Percentiles rank a stretch among this genome's conserved stretches.
Conservation (phyloP, 805 yeast species). For the Candida parachauliodes region DNA sequence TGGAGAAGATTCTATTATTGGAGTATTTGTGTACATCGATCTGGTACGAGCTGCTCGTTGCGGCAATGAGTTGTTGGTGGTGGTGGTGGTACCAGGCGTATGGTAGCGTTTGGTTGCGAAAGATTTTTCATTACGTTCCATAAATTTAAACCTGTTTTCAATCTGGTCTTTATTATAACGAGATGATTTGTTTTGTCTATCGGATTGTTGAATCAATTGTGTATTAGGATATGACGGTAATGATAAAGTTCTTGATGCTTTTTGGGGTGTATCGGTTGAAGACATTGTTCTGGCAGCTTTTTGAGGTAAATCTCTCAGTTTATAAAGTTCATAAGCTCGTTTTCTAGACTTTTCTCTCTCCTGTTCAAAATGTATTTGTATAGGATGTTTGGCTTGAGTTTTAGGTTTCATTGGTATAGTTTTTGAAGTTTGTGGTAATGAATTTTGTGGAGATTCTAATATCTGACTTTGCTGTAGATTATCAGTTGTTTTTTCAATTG, state of each 20-base stretch:
- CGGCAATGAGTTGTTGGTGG: slow-evolving; percentile 19
- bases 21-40: slow-evolving; percentile 36
- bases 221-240: slow-evolving; percentile 39
- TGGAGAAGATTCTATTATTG: slow-evolving; percentile 36
- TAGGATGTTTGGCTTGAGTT: slow-evolving; percentile 1
- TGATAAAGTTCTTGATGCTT: slow-evolving; percentile 44
- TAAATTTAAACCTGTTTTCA: slow-evolving; percentile 39
- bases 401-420: not conserved
- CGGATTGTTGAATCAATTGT: slow-evolving; percentile 40
- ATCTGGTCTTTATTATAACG: slow-evolving; percentile 38
- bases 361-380: slow-evolving; percentile 1
- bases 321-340: slow-evolving; percentile 1
- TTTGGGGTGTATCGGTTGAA: slow-evolving; percentile 30
- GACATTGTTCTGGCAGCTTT: slow-evolving; percentile 45
- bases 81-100: not conserved
- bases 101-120: slow-evolving; percentile 6
- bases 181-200: slow-evolving; percentile 34
- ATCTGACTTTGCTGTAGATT: slow-evolving; percentile 10
- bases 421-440: slow-evolving; percentile 1
- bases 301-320: slow-evolving; percentile 14
- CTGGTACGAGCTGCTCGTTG: slow-evolving; percentile 41
- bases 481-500: slow-evolving; percentile 21
- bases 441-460: slow-evolving; percentile 12
- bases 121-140: slow-evolving; percentile 31
- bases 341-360: slow-evolving; percentile 4